These are phyloP conservation scores for Neurospora sp. DNA, from an alignment of 495 filamentous ascomycete species.

Conservation along the genomic window DNA sequence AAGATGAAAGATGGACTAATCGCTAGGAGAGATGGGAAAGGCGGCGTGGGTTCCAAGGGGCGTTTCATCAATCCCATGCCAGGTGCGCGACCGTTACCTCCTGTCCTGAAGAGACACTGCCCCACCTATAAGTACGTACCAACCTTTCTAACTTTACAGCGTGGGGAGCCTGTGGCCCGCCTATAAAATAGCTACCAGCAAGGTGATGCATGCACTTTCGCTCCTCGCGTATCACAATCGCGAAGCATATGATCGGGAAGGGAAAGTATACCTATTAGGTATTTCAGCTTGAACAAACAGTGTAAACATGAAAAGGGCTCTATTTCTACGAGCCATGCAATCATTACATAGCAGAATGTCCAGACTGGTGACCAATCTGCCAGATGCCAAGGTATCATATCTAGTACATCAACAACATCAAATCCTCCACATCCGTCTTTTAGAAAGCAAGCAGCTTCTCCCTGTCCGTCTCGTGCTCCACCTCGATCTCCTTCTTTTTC, in stretches of 20 bases:
- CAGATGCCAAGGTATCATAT: neutral
- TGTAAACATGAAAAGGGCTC: neutral
- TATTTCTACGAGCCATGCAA: neutral
- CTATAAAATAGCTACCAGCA: neutral
- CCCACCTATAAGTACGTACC: neutral
- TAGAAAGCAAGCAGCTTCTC: slow-evolving; percentile 34
- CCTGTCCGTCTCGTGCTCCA: slow-evolving; percentile 50
- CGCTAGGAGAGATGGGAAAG: neutral
- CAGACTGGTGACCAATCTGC: neutral
- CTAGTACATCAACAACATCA: neutral
- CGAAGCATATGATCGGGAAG: neutral
- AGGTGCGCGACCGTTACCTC: neutral
- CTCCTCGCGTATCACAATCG: neutral
- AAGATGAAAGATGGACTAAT: neutral
- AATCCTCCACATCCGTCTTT: neutral
- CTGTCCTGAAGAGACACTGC: neutral
- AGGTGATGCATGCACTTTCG: neutral
- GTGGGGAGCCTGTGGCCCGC: neutral
- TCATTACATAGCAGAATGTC: neutral
- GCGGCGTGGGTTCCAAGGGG: slow-evolving; percentile 1
- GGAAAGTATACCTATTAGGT: neutral
- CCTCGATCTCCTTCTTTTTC: slow-evolving; percentile 66
- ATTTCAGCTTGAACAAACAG: neutral
- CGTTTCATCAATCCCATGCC: neutral
- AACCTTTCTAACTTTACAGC: neutral